Evolutionary conservation across 2,329 filamentous ascomycete species (phyloP), one percentile per base, ranked within the genome.

Genomic region (Ascosphaera apis): DNA sequence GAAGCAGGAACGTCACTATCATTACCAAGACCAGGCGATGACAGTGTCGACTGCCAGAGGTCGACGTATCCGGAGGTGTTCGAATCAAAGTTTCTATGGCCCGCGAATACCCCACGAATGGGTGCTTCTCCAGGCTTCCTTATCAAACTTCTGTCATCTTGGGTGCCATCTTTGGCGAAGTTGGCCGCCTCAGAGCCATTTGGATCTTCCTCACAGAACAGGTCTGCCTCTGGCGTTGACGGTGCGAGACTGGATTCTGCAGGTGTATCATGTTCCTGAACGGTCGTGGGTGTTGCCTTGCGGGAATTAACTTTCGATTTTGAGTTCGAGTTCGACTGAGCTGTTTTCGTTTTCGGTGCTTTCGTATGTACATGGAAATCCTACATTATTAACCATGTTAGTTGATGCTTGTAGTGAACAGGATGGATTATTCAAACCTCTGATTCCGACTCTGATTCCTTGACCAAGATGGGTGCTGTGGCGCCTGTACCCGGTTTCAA

Each of bases 1-100:
- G 63, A 67, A 8, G 55, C 58, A 15, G 64, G 49, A 36, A 62
- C 61, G 17, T 55, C 56, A 34, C 65, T 54, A 19, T 62, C 53
- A 49, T 56, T 44, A 41, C 51, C 51, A 18, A 51, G 46, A 4
- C 47, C 43, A 6, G 57, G 53, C n/a, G 47, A 42, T 7, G 49
- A 47, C 13, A 59, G 47, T 9, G 51, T 56, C 9, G 62, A 62
- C 4, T 30, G 5, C 27, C 27, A 30, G 27, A 12, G 9, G n/a
- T 13, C 5, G 27, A 30, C 12, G 12, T 30, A 4, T 4, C 19
- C 19, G 9, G 19, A 9, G 9, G 19, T 21, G n/a, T 21, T 21
- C 19, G 4, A 9, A 21, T 21, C 19, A n/a, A n/a, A n/a, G n/a
- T n/a, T 21, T 21, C 19, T 21, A 9, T 4, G 9, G 19, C 4